Evolutionary conservation across 2,329 filamentous ascomycete genomes (phyloP), one percentile per base, ranked within the genome.

Genomic region (Zymoseptoria brevis): DNA sequence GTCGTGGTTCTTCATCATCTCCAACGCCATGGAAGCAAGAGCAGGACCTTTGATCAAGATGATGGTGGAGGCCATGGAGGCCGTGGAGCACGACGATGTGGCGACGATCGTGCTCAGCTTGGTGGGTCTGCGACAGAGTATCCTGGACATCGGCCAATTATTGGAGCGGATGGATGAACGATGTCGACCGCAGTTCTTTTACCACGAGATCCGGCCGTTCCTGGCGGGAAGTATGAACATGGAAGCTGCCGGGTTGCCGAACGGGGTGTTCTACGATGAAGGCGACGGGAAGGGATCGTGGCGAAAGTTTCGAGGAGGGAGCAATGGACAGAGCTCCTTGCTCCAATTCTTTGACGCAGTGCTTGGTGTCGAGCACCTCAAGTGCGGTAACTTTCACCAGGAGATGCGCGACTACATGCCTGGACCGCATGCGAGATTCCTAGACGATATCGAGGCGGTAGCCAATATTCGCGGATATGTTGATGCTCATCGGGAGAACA

Each of bases 1-100:
- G 76, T 96, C 93, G 60, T 99, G 94, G 94, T 82, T 82, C 64
- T 77, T 80, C 61, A 73, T 80, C 53, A 76, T 82, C 26, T 81
- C 79, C 0, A 77, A 79, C 3, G 77, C 79, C 16, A 78, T 82
- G 67, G 80, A 82, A 66, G 79, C 79, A 49, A 75, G 76, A 59
- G 80, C 79, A 4, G 78, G 74, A 7, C 72, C 74, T 3, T 67
- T 79, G 8, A 73, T 81, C 29, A 70, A 73, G n/a, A 68, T 71
- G 3, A 77, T 80, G 73, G 70, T 81, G 1, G 72, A 75, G 26
- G 77, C 78, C 5, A 77, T 81, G 35, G 74, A 77, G 52, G 79
- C 78, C 2, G 76, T 75, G 0, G 69, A 73, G 11, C 57, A 64
- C 2, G 66, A 77, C 22, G 74, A 80, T 49, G 56, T 65, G 4